Percentiles rank a stretch among this genome's conserved stretches.
phyloP scores from a whole-genome alignment of 2,329 filamentous ascomycete genomes.

The Ophiobolus disseminans region DNA sequence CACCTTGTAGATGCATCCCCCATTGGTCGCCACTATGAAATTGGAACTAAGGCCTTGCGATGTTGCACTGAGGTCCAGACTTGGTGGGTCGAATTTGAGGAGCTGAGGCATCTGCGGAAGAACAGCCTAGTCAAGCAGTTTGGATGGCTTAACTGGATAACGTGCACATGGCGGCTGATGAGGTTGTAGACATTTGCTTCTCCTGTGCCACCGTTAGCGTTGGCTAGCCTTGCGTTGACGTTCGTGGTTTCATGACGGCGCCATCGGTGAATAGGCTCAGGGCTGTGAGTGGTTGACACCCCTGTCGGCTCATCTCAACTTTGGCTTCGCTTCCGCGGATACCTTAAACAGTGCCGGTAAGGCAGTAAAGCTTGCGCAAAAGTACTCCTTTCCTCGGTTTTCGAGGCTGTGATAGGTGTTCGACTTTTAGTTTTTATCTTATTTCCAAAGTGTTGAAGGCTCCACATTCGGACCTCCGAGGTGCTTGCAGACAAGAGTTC shows the following conservation, averaged over 20 bases:
- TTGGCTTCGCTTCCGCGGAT: conserved; percentile 8
- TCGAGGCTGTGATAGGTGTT: not conserved
- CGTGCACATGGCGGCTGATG: conserved; percentile 36
- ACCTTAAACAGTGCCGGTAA: not conserved
- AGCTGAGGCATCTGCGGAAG: conserved; percentile 23
- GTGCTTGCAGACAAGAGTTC: too few species aligned
- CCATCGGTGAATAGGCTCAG: not conserved
- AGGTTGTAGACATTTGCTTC: conserved; percentile 13
- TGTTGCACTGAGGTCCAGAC: conserved; percentile 25
- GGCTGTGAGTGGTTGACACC: conserved; percentile 17
- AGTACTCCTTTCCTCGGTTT: not conserved
- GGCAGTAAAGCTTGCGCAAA: not conserved
- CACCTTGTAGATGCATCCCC: not conserved
- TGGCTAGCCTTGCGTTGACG: conserved; percentile 9
- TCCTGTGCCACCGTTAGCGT: conserved; percentile 20
- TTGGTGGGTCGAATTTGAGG: conserved; percentile 9
- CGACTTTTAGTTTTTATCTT: too few species aligned
- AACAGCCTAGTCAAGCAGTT: conserved; percentile 38
- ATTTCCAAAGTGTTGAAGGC: too few species aligned
- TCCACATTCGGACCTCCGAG: too few species aligned
- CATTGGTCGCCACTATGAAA: conserved; percentile 24
- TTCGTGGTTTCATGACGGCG: conserved; percentile 11
- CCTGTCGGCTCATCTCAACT: conserved; percentile 11
- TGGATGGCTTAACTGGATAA: conserved; percentile 13
- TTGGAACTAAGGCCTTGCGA: conserved; percentile 25